Evolutionary conservation across 1,284 basidiomycete genomes (phyloP).

Genomic region (Ceratobasidium sp.): DNA sequence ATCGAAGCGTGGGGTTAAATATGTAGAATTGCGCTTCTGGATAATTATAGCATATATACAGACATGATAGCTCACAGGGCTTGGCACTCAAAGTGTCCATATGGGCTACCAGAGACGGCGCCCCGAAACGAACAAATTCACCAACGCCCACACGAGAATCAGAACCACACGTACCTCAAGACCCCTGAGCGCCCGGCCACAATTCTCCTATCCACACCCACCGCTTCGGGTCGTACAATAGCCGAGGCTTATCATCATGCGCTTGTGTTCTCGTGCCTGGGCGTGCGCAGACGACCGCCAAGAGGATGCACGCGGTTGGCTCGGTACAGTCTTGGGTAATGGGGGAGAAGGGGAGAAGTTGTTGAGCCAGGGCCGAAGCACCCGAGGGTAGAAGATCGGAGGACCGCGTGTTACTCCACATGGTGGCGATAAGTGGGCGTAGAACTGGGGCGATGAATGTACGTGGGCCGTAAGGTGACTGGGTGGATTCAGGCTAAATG

Average conservation of each 20-base stretch:
- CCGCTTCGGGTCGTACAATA: too few species aligned
- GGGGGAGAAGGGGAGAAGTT: neutral
- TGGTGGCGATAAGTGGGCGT: too few species aligned
- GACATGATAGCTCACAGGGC: neutral
- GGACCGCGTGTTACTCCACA: slow-evolving; percentile 15
- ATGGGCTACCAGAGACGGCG: too few species aligned
- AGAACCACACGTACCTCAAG: too few species aligned
- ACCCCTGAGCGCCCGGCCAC: too few species aligned
- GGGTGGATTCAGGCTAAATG: neutral
- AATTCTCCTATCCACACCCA: too few species aligned
- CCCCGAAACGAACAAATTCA: too few species aligned
- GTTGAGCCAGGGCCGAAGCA: neutral
- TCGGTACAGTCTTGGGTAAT: neutral
- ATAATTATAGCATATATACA: neutral
- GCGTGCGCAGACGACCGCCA: slow-evolving; percentile 18
- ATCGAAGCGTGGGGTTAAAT: neutral
- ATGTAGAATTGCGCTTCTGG: neutral
- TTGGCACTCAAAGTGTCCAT: neutral
- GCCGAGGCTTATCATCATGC: slow-evolving; percentile 24
- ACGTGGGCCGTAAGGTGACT: neutral
- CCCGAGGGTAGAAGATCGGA: slow-evolving; percentile 1
- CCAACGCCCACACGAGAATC: too few species aligned
- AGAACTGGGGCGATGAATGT: neutral
- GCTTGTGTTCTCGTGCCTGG: slow-evolving; percentile 6
- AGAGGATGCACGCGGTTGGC: slow-evolving; percentile 23